These are phyloP conservation scores for Cicer judaicum DNA, from an alignment of 306 rosid genomes.

Conservation along the genomic window DNA sequence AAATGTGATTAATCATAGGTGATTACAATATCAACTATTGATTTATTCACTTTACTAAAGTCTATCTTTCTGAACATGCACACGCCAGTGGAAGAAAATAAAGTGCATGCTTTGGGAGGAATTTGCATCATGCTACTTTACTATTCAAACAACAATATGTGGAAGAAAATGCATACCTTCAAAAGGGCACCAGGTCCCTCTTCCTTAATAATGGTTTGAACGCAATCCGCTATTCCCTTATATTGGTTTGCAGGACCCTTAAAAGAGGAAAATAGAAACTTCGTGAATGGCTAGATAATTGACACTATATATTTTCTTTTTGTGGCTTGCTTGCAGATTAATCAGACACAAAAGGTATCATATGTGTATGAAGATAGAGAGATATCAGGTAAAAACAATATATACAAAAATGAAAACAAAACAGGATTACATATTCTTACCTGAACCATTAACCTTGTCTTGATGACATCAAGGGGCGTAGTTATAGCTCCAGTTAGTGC, in stretches of 20 bases:
- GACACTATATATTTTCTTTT: conserved; percentile 12
- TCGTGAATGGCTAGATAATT: conserved; percentile 45
- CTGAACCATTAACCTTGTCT: conserved; percentile 94
- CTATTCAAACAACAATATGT: conserved; percentile 13
- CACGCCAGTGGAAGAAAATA: conserved; percentile 1
- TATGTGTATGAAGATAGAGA: conserved; percentile 7
- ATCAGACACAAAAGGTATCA: neutral
- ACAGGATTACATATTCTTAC: conserved; percentile 48
- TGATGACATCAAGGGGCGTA: conserved; percentile 94
- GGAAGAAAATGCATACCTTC: conserved; percentile 64
- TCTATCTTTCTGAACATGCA: neutral
- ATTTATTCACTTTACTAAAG: too few species aligned
- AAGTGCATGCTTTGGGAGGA: conserved; percentile 26
- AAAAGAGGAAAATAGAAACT: conserved; percentile 35
- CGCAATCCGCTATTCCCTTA: conserved; percentile 85
- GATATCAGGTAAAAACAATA: neutral
- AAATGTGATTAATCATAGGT: too few species aligned
- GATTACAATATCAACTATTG: too few species aligned
- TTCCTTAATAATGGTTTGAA: conserved; percentile 87
- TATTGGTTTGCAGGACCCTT: conserved; percentile 88
- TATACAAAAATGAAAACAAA: neutral
- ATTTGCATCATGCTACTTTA: conserved; percentile 33
- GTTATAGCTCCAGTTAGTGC: conserved; percentile 95
- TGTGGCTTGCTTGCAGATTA: conserved; percentile 37
- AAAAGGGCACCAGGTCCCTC: conserved; percentile 83